phyloP scores from a whole-genome alignment of 31 red algal species.

The Bonnemaisonia californica region DNA sequence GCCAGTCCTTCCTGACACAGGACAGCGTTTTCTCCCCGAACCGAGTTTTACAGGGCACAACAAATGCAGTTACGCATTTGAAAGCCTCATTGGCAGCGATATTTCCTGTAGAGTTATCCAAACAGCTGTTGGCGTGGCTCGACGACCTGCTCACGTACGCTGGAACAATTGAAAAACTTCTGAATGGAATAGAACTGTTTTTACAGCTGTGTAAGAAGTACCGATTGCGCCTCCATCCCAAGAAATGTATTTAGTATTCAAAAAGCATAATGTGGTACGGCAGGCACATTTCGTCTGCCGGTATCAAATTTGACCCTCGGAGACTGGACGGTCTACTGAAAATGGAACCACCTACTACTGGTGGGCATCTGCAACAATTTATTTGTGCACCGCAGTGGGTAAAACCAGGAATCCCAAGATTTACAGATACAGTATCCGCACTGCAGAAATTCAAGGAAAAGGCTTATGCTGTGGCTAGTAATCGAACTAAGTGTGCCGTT shows the following conservation, averaged over 20 bases:
- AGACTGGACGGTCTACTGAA: no score
- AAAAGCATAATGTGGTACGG: constrained; percentile 10
- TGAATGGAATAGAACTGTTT: neutral
- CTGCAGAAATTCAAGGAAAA: no score
- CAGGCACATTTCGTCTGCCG: no score
- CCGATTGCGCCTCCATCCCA: neutral
- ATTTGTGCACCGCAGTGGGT: no score
- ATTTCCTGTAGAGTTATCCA: neutral
- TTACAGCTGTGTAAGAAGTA: neutral
- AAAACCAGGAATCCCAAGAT: no score
- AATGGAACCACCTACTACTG: no score
- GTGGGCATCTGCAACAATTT: no score
- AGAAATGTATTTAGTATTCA: constrained; percentile 3
- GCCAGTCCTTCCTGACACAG: constrained; percentile 27
- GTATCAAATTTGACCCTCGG: no score
- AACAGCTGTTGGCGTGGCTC: neutral
- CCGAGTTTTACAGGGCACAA: constrained; percentile 17
- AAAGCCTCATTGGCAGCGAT: neutral
- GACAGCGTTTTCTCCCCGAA: constrained; percentile 11
- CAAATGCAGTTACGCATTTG: neutral
- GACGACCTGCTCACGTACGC: neutral
- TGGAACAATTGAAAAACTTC: neutral
- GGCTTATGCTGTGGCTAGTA: no score
- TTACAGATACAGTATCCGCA: no score
- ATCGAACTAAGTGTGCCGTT: no score